Evolutionary conservation across 1,139 yeast genomes (phyloP), one percentile per base, ranked within the genome.

Genomic region (Pichia sp.): DNA sequence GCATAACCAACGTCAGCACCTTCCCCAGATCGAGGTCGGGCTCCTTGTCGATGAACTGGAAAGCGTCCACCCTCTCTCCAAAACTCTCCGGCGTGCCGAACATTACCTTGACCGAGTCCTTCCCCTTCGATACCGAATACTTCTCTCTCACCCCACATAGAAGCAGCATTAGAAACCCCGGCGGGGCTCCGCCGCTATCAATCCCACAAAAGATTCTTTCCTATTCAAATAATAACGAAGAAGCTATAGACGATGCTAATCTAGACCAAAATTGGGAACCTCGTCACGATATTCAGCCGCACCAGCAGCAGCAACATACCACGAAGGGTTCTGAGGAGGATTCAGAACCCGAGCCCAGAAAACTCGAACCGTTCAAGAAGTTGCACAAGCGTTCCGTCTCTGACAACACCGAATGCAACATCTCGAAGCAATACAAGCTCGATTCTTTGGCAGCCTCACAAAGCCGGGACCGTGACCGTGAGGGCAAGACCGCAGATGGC

Each of bases 1-100:
- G 41, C 41, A n/a, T 38, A 20, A 38, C 41, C 41, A 38, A n/a
- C 17, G 17, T 38, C 41, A 38, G 41, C 17, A n/a, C 41, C 9
- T 38, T 52, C 31, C 51, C 57, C 8, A 49, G 56, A 20, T 56
- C 59, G 29, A 27, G 51, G 24, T 52, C 58, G 24, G 38, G 44
- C n/a, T 55, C 54, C 6, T 41, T 49, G 29, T 51, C 54, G 2
- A 20, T 47, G 6, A 48, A 30, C 38, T 20, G 33, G 43, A 47
- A 47, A 14, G 29, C 46, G 7, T 29, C 47, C 5, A 49, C 38
- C 27, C 41, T 24, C 17, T 49, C 47, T 20, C 45, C 45, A 17
- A 42, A 42, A 9, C n/a, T 42, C 20, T 29, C 33, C 24, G 33
- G 14, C 10, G n/a, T 24, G 10, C 12, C 36, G 12, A 41, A 10